These are phyloP conservation scores for Blastobotrys arbuscula DNA, from an alignment of 1,139 yeast genomes.

Conservation along the genomic window DNA sequence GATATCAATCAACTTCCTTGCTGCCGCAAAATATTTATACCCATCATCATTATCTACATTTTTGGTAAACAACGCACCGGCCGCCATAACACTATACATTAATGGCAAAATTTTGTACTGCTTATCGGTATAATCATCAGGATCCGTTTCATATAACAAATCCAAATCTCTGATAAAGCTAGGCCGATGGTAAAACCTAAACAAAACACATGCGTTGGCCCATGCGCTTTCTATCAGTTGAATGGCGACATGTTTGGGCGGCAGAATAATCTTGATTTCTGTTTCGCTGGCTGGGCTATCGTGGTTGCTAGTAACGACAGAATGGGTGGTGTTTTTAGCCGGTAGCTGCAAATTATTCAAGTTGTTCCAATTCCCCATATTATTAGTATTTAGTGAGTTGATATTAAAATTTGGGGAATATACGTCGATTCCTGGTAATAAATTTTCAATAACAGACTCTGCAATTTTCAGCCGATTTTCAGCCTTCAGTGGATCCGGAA, in stretches of 20 bases:
- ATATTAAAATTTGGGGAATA: constrained; percentile 45
- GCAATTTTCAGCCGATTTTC: constrained; percentile 36
- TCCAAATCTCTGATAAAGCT: constrained; percentile 57
- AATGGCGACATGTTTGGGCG: constrained; percentile 68
- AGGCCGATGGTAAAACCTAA: constrained; percentile 81
- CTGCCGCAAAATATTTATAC: constrained; percentile 75
- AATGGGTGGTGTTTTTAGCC: background rate
- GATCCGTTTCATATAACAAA: constrained; percentile 60
- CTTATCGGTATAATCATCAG: constrained; percentile 60
- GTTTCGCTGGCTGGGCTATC: constrained; percentile 7
- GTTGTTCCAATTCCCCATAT: background rate
- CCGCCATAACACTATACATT: constrained; percentile 64
- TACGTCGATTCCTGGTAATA: constrained; percentile 51
- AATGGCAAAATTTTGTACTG: constrained; percentile 76
- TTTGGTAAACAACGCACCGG: constrained; percentile 66
- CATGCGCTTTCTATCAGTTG: constrained; percentile 71
- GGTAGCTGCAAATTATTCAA: constrained; percentile 1
- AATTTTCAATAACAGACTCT: constrained; percentile 37
- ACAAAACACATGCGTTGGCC: constrained; percentile 79
- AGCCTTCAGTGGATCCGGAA: constrained; percentile 35
- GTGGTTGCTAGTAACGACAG: background rate
- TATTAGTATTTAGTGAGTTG: background rate
- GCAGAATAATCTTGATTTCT: constrained; percentile 58
- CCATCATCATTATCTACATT: constrained; percentile 51
- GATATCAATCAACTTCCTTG: constrained; percentile 68